Evolutionary conservation across 257 asterid species (phyloP), one percentile per base, ranked within the genome.

Genomic region (Cruciata laevipes): DNA sequence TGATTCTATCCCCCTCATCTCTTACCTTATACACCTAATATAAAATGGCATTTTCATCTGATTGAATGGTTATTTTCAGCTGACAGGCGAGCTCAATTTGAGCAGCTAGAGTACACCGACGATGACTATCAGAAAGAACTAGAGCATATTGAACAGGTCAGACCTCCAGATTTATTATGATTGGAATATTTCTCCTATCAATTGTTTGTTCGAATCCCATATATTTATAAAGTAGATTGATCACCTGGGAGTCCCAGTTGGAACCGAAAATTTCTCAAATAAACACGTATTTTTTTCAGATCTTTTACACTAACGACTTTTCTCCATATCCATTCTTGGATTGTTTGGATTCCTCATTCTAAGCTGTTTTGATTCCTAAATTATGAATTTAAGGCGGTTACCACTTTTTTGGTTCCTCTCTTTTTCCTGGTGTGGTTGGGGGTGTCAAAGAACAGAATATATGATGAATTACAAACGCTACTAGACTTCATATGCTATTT

Each of bases 41-140:
- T 66, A 33, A 31, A 25, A 18, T n/a, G 47, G 65, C 24, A 13
- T 38, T 69, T 70, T 57, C 9, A 74, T 63, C 44, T 70, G 65
- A 74, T 24, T 32, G n/a, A 23, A 30, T 66, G 61, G 71, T 69
- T 67, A 42, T 61, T 82, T 85, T 74, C 93, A 94, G 99, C 99
- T 82, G 99, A 94, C 79, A 83, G 99, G 71, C 85, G 99, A 77
- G 99, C 99, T 1, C 99, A 94, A 81, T 94, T 94, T 61, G 98
- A 94, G 85, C 69, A 66, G 77, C 84, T 94, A 69, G 99, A 94
- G 80, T 94, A 94, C 86, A 75, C 95, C 2, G 99, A 94, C 66
- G 99, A 94, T 0, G 99, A 94, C 73, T 94, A 94, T 83, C 98
- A 90, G 75, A 87, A 88, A 75, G 99, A 94, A 81, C 96, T 94